Percentiles rank a stretch among this genome's conserved stretches.
phyloP scores from a whole-genome alignment of 1,139 yeast genomes.

The Candida tropicalis region DNA sequence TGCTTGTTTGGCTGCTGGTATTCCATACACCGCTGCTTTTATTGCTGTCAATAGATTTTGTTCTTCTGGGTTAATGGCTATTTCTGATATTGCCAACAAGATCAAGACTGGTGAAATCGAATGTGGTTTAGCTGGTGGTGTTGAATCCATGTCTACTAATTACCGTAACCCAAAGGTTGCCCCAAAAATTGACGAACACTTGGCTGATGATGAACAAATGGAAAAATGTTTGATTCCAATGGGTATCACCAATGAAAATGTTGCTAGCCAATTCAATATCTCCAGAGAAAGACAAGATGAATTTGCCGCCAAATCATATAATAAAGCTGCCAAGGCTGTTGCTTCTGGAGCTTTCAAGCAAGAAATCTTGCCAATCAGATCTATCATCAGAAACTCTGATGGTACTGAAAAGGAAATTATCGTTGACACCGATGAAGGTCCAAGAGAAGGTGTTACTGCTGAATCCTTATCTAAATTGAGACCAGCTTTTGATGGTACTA shows the following conservation, averaged over 20 bases:
- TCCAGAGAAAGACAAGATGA: conserved; percentile 78
- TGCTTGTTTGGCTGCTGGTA: conserved; percentile 55
- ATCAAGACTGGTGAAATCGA: conserved; percentile 86
- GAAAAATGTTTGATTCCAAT: conserved; percentile 55
- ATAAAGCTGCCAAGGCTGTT: conserved; percentile 78
- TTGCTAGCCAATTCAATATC: conserved; percentile 54
- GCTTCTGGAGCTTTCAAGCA: conserved; percentile 73
- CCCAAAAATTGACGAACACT: conserved; percentile 59
- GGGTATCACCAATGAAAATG: conserved; percentile 68
- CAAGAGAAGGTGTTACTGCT: conserved; percentile 84
- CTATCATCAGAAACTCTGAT: conserved; percentile 52
- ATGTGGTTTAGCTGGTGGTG: conserved; percentile 90
- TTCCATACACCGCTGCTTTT: conserved; percentile 66
- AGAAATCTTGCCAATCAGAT: conserved; percentile 80
- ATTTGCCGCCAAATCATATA: conserved; percentile 85
- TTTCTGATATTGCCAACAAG: conserved; percentile 86
- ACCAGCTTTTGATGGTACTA: conserved; percentile 92
- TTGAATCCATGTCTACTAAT: conserved; percentile 86
- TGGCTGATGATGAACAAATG: conserved; percentile 32
- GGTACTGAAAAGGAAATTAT: conserved; percentile 45
- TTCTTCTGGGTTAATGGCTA: conserved; percentile 90
- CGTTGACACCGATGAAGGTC: conserved; percentile 86
- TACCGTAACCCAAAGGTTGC: conserved; percentile 79
- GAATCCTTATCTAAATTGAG: conserved; percentile 69
- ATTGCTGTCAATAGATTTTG: conserved; percentile 90